Conservation (phyloP, 164 flowering plant species). For the Dillenia turbinata region DNA sequence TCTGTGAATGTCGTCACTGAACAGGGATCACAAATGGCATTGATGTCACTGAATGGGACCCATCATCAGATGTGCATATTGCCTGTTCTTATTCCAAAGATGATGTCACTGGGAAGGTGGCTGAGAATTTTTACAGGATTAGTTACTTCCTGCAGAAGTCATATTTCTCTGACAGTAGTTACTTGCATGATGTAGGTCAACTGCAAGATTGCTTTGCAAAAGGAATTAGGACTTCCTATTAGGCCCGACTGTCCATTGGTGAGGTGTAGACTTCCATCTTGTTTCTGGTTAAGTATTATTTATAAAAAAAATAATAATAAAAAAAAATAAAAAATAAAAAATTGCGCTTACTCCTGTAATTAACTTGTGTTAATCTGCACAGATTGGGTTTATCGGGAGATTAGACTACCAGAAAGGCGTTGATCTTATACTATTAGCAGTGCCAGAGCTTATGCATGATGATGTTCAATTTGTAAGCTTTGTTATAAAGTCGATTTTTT, state of each 20-base stretch:
- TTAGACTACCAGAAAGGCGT: slow-evolving; percentile 93
- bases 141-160: background rate
- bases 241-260: slow-evolving; percentile 88
- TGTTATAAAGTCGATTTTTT: background rate
- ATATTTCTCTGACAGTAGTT: background rate
- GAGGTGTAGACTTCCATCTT: slow-evolving; percentile 14
- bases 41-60: slow-evolving; percentile 78
- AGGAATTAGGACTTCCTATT: slow-evolving; percentile 77
- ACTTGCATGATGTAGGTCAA: slow-evolving; percentile 39
- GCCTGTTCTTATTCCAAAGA: slow-evolving; percentile 56
- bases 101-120: slow-evolving; percentile 91
- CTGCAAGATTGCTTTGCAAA: slow-evolving; percentile 83
- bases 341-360: background rate
- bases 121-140: background rate
- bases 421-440: slow-evolving; percentile 60
- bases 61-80: slow-evolving; percentile 66
- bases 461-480: slow-evolving; percentile 87
- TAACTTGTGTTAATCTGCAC: slow-evolving; percentile 13
- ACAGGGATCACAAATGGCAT: slow-evolving; percentile 92
- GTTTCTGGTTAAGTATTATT: slow-evolving; percentile 1
- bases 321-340: too few species aligned
- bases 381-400: slow-evolving; percentile 98
- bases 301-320: too few species aligned
- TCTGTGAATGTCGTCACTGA: background rate
- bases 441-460: slow-evolving; percentile 74